Evolutionary conservation across 163 green algal species (phyloP), one percentile per base, ranked within the genome.

Genomic region (Prototheca cutis): DNA sequence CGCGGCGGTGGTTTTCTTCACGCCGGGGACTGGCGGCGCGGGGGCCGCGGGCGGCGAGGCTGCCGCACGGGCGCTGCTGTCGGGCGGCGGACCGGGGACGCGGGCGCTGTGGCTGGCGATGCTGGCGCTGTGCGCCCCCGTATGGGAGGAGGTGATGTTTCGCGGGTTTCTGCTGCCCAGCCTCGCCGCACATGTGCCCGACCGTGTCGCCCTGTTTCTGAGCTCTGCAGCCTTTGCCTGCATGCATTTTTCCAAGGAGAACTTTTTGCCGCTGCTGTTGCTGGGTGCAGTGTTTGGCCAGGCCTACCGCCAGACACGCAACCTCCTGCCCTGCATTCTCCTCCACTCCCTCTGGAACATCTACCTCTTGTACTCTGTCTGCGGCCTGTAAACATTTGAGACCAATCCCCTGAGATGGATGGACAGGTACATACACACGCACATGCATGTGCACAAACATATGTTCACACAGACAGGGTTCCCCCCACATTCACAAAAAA

Each of bases 71-170:
- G 93, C 33, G 82, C 91, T 49, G 62, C 82, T 40, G 66, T 58
- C 17, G 57, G 79, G 4, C 17, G 67, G 63, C 2, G 71, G 81
- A 34, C 45, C 59, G 18, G 45, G 79, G 5, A 58, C 86, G 8
- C 87, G 84, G 52, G 58, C 68, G 13, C 61, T 92, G 2, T 97
- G 94, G 68, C 85, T 94, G 32, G 57, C 75, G 3, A 82, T 95
- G 10, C 78, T 97, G 24, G 86, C 79, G 6, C 59, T 93, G 7
- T 93, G 82, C 47, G 86, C 88, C 13, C 91, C 91, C 5, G 55
- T 97, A 3, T 98, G 91, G 91, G 91, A 98, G 68, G 91, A 98
- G 77, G 72, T 88, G 24, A 84, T 98, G 33, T 98, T 98, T 67
- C 76, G 91, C 7, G 91, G 91, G 45, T 98, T 98, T 72, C 68